Base-by-base conservation (phyloP, 371 early-diverging fungal genomes). In the Coemansia sp. region DNA sequence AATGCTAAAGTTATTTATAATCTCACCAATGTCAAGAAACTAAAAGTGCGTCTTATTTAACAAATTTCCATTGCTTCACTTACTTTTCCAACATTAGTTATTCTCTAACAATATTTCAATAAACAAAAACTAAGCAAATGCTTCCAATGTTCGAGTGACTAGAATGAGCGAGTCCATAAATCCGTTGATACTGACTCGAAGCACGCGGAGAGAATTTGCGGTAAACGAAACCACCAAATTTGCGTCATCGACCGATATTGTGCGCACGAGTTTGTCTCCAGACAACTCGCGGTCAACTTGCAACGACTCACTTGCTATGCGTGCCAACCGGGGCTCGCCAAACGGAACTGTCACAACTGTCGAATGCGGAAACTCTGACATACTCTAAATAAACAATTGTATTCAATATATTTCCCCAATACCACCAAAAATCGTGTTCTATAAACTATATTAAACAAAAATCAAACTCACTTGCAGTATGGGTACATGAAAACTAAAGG, bases 121-220 rank as follows among this genome's bases (percentile, higher is more conserved):
- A 32, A 32, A 32, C 32, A 32, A 32, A 32, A 24, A 12, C 23
- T 24, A 57, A 21, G 63, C 57, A 40, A 73, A 74, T 12, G 75
- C 60, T 11, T 75, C 73, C 11, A 75, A 15, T 5, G 76, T 75
- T 7, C 63, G 63, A 9, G 73, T 58, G 12, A 71, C 72, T 6
- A 75, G 68, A n/a, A 75, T 75, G 3, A 75, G 39, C 44, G 75
- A 75, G 21, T 75, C 73, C 75, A 75, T 75, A 21, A 75, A 75
- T 6, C 75, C 75, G 39, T 75, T 75, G 23, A 75, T 46, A 44
- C 71, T 66, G 13, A 75, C 75, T 2, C 75, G 67, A 2, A 75
- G 67, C 60, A 72, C 59, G 1, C 75, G 75, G 17, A 67, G 48
- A 0, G 63, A 63, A 0, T 59, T 57, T 4, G 73, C 72, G 17